Base-by-base conservation (phyloP, 2,329 filamentous ascomycete species). In the Alternaria longipes region DNA sequence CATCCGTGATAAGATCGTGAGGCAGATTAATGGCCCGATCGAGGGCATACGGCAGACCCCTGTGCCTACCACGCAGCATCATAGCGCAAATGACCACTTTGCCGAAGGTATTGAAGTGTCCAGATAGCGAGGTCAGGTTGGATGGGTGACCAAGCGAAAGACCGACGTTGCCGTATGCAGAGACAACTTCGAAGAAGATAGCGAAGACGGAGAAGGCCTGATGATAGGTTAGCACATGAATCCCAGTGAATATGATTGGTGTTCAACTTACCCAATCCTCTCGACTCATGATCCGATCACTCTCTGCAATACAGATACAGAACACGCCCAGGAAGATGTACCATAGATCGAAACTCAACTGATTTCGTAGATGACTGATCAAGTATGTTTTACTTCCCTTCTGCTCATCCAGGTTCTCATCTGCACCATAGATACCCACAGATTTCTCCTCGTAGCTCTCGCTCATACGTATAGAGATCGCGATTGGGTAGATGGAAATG, bases 331-430 rank as follows among this genome's bases (percentile, higher is more conserved):
- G 77, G 74, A 97, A 97, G 55, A 99, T 91, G 72, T 93, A 99
- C 95, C 95, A 99, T 79, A 99, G 79, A 80, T 99, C 96, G 81
- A 99, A 99, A 56, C 93, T 97, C 32, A 99, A 86, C 79, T 99
- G 95, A 44, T 91, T 89, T 32, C 95, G 91, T 78, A 99, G 85
- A 86, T 99, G 96, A 49, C 91, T 89, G 3, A 93, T 91, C 49
- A 99, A 90, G 69, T 97, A 98, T 59, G 90, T 94, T 47, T 44
- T 61, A 4, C 59, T 36, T 3, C 92, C 87, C 40, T 90, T 85
- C 24, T 85, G 84, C 11, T 86, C 83, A 4, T 83, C 80, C 1
- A 42, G 28, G 9, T 50, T 58, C 36, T 42, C 67, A 8, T 85
- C 84, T 26, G 81, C 81, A 46, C 81, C 82, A 71, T 91, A 93